Base-by-base conservation (phyloP, 2,329 filamentous ascomycete species). In the Fusarium gaditjirri region DNA sequence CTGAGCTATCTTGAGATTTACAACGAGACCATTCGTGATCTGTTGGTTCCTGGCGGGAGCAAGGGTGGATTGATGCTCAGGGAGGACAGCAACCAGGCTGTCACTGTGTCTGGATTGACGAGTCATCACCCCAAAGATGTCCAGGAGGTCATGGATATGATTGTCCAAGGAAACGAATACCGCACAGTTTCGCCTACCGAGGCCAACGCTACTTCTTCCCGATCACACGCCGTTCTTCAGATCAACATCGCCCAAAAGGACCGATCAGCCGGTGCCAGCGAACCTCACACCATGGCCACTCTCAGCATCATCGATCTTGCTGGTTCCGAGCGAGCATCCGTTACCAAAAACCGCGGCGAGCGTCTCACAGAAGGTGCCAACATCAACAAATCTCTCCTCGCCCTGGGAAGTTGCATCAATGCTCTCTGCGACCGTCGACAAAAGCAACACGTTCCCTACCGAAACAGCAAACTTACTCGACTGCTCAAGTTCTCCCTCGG, bases 91-190 rank as follows among this genome's bases (percentile, higher is more conserved):
- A 95, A 98, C 78, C 94, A 97, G 80, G 90, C 93, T 16, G 96
- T 99, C 12, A 96, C 94, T 0, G 96, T 99, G 4, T 88, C 94
- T 8, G 96, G 95, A 1, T 86, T 99, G 47, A 96, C 94, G 6
- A 98, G 94, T 77, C 94, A 98, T 79, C 93, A 93, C 73, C 96
- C 96, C 5, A 92, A 92, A 75, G 94, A 95, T 79, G 96, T 98
- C 19, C 90, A 97, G 79, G 92, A 99, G 82, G 96, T 99, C 77
- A 99, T 99, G 96, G 95, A 99, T 78, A 98, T 99, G 89, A 98
- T 99, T 79, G 92, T 99, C 61, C 90, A 91, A 79, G 96, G 96
- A 71, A 99, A 99, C 81, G 93, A 97, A 76, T 94, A 92, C 81
- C 92, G 96, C 47, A 99, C 96, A 7, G 96, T 98, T 81, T 98